Conservation (phyloP, 2,329 filamentous ascomycete genomes). For the Fusarium beomiforme region DNA sequence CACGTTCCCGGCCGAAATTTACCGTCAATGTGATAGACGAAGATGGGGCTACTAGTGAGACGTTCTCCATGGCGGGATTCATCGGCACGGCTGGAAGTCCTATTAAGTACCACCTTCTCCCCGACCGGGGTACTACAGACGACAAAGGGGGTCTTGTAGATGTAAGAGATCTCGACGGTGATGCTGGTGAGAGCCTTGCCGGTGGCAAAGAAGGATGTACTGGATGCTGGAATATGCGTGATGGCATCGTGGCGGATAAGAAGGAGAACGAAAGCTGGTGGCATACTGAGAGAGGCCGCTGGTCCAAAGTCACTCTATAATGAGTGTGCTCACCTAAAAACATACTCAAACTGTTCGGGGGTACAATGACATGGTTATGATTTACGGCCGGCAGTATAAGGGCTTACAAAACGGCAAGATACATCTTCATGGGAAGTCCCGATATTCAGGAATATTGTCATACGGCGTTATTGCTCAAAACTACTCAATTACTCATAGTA, state of each 20-base stretch:
- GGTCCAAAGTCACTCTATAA: conserved; percentile 46
- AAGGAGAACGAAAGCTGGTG: conserved; percentile 62
- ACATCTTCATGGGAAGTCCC: not conserved
- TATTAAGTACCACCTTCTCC: conserved; percentile 68
- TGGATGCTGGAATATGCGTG: conserved; percentile 58
- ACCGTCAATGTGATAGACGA: conserved; percentile 67
- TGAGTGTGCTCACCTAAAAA: not conserved
- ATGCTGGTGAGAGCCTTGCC: conserved; percentile 56
- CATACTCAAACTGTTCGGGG: not conserved
- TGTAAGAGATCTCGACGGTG: conserved; percentile 60
- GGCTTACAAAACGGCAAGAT: not conserved
- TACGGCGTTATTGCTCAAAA: conserved; percentile 13
- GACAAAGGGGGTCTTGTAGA: conserved; percentile 66
- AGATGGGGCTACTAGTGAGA: conserved; percentile 60
- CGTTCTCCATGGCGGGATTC: conserved; percentile 67
- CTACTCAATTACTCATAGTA: not conserved
- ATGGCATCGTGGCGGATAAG: conserved; percentile 52
- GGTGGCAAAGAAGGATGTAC: conserved; percentile 54
- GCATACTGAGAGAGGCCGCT: conserved; percentile 60
- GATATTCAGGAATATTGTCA: not conserved
- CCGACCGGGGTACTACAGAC: conserved; percentile 66
- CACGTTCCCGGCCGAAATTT: conserved; percentile 63
- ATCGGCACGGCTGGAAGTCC: conserved; percentile 67
- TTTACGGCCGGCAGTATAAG: conserved; percentile 24
- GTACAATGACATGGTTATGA: conserved; percentile 17